Base-by-base conservation (phyloP, 495 filamentous ascomycete genomes). In the Paragyromitra xinjiangensis region DNA sequence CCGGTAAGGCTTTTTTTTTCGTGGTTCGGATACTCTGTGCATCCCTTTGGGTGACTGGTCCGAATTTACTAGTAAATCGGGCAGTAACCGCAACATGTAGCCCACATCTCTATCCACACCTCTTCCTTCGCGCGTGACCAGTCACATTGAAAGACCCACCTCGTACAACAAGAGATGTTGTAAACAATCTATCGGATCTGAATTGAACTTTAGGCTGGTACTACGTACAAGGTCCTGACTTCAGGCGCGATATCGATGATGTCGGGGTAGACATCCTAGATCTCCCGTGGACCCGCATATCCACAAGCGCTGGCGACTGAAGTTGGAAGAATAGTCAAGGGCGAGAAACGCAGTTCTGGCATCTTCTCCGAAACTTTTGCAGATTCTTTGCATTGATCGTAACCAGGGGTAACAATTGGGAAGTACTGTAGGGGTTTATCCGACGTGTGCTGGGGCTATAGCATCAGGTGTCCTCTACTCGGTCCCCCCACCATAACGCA, bases 151-250 rank as follows among this genome's bases (percentile, higher is more conserved):
- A n/a, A 64, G 16, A 34, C 26, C 37, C 19, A 56, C 37, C 34
- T 19, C 1, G 3, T 44, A 69, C 8, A 24, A 34, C 37, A 8
- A 48, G 19, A 40, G 42, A 9, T 9, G 11, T 50, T 34, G 29
- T 34, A 34, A 34, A 34, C 29, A 34, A n/a, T 66, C 53, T 40
- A 64, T 34, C 48, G 48, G 61, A 64, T 44, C 34, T 59, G 71
- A 59, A 50, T 50, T 39, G 12, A 55, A 4, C 62, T 37, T 22
- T 61, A 59, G 39, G 39, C 22, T 56, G 55, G 56, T 56, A 37
- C 53, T 7, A 63, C 56, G 40, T 70, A 7, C 67, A 75, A 70
- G 66, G 68, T 71, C 70, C 45, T 64, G 45, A 76, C 69, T 64
- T 71, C 67, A 71, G 73, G 68, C 68, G 68, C 68, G 24, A 64